Evolutionary conservation across 2,329 filamentous ascomycete species (phyloP), one percentile per base, ranked within the genome.

Genomic region (Ascochyta koolunga): DNA sequence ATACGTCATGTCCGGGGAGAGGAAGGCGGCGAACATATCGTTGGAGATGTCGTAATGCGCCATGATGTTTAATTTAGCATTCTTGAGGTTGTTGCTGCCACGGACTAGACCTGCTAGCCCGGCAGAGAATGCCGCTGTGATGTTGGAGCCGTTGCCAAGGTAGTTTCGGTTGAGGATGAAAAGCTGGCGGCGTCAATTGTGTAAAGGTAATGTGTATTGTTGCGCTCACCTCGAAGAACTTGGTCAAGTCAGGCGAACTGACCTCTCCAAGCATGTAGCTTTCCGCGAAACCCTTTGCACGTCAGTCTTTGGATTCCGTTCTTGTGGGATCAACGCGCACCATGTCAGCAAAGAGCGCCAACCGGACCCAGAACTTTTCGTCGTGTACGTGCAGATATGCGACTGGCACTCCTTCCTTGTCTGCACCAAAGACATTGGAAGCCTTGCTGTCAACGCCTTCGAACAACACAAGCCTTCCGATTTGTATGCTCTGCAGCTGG

Each of bases 31-130:
- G 64, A 91, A 90, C 86, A 90, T 89, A 53, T 86, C 85, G 66
- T 91, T 91, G 60, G 84, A 87, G 58, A 90, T 89, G 64, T 91
- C 88, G 69, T 91, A 91, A 61, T 91, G 89, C 4, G 87, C 87
- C 2, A 83, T 83, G 46, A 89, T 86, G 67, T 91, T 90, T 37
- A 89, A 77, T 10, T 66, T 67, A 10, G 86, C 83, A 52, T 79
- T 80, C 49, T 76, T 74, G 15, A 80, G 75, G 46, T 78, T 80
- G 65, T 80, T 80, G 38, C 75, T 79, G 38, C 74, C 70, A 41
- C 78, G 70, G 13, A 79, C 60, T 31, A 89, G 68, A 41, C 81
- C 83, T 3, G 84, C 82, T 35, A 89, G 71, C 3, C 83, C 81
- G 5, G 80, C 79, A 1, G 83, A 83, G 25, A 89, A 66, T 41